Base-by-base conservation (phyloP, 202 grass and related monocot genomes). In the Dendrocalamus latiflorus region DNA sequence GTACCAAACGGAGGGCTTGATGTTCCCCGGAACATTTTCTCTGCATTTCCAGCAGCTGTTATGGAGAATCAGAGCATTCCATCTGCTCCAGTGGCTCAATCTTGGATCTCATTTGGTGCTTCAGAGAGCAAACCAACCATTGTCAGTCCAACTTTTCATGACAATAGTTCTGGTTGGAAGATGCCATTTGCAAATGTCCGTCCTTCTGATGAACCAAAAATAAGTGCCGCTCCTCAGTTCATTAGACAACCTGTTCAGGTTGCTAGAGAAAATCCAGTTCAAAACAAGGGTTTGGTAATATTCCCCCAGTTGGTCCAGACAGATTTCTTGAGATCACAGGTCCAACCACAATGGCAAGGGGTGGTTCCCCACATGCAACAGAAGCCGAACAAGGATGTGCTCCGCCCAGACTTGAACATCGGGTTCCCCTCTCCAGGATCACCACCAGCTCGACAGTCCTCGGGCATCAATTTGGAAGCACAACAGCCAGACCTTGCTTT, bases 401-500 rank as follows among this genome's bases (percentile, higher is more conserved):
- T 92, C 44, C 90, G 92, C 66, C 97, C 97, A 10, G 97, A 99
- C 67, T 91, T 97, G 79, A 99, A 99, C 87, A 94, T 99, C 20
- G 74, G 89, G 75, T 99, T 99, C 72, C 90, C 87, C 22, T 90
- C 91, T 57, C 97, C 91, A 34, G 83, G 87, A 88, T 92, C 90
- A 53, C 93, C 97, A 12, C 89, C 89, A 24, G 93, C 86, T 56
- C 82, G 86, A 28, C 93, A 97, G 20, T 90, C 96, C 39, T 84
- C 96, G 36, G 78, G 91, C 69, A 94, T 99, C 76, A 93, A 91
- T 80, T 93, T 94, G 81, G 97, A 99, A 79, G 90, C 97, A 68
- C 97, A 96, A 65, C 97, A 99, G 58, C 97, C 97, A 77, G 97
- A 99, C 75, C 91, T 99, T 26, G 97, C 97, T 47, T 83, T 99